These are phyloP conservation scores for Solanum tacnaense DNA, from an alignment of 257 asterid species.

Conservation along the genomic window DNA sequence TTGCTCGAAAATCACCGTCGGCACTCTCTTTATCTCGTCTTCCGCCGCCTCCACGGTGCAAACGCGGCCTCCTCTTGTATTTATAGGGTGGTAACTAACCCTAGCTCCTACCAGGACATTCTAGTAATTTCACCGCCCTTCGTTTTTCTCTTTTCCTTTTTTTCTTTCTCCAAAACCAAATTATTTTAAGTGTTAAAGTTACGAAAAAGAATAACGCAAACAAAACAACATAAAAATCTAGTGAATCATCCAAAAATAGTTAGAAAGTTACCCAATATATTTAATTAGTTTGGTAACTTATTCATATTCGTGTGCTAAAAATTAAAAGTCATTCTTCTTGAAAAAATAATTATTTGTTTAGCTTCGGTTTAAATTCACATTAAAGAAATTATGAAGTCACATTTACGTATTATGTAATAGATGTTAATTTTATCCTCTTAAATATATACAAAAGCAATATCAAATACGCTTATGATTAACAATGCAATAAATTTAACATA, in stretches of 20 bases:
- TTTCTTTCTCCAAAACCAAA: not conserved
- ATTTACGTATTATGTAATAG: too few species aligned
- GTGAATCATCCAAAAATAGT: not conserved
- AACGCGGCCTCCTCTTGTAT: not conserved
- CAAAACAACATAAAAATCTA: not conserved
- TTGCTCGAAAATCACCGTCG: not conserved
- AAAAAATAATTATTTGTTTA: too few species aligned
- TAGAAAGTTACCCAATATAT: not conserved
- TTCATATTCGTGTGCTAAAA: not conserved
- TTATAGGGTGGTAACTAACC: constrained; percentile 3
- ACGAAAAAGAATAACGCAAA: not conserved
- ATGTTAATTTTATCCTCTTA: not conserved
- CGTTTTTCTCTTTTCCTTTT: not conserved
- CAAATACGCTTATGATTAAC: not conserved
- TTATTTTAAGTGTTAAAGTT: not conserved
- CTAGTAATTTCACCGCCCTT: not conserved
- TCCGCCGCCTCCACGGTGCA: not conserved
- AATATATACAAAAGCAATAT: not conserved
- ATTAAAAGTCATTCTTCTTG: not conserved
- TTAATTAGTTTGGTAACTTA: too few species aligned
- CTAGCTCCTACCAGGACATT: not conserved
- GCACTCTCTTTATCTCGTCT: not conserved
- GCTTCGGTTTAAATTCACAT: not conserved
- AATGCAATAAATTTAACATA: not conserved
- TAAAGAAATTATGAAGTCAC: too few species aligned